Evolutionary conservation across 169 alveolate genomes (phyloP), one percentile per base, ranked within the genome.

Genomic region (Plasmodium malariae): DNA sequence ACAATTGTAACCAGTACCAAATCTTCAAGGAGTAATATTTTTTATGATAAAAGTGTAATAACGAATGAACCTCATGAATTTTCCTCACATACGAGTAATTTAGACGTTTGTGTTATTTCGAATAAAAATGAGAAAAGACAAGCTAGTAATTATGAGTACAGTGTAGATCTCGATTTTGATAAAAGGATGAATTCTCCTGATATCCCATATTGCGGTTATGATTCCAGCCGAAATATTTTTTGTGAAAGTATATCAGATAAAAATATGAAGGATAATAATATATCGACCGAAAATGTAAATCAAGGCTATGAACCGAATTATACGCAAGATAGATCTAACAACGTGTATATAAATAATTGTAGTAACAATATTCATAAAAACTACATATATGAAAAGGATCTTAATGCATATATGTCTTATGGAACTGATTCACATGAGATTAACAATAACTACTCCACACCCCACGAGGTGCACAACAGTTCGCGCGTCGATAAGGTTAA

Each of bases 101-200:
- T 80, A 45, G 90, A 80, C 67, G 57, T 80, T 5, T 80, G 90
- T 17, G 32, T 65, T 30, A 55, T 80, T 34, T 48, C 63, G 14
- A 80, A 54, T 60, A 28, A 36, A 43, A 71, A 80, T 49, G 62
- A 67, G 7, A 54, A 49, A 36, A 57, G 14, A n/a, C 3, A 68
- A 45, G 63, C 26, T 12, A 45, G 7, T 28, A 45, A 49, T 68
- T 62, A 49, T 40, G 74, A 78, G 21, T 55, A 24, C 63, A 49
- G 63, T 28, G 34, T 28, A 21, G 69, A 65, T 78, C 24, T 12
- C 1, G 45, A 60, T 63, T 54, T 30, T 74, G 55, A 45, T 37
- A 60, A 57, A 17, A 30, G 17, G 19, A 9, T 9, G 28, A 65
- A 32, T 21, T 78, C 37, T 51, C n/a, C 26, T 19, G 43, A 62